Conservation (phyloP, 2,329 filamentous ascomycete genomes). For the Colletotrichum sp. region DNA sequence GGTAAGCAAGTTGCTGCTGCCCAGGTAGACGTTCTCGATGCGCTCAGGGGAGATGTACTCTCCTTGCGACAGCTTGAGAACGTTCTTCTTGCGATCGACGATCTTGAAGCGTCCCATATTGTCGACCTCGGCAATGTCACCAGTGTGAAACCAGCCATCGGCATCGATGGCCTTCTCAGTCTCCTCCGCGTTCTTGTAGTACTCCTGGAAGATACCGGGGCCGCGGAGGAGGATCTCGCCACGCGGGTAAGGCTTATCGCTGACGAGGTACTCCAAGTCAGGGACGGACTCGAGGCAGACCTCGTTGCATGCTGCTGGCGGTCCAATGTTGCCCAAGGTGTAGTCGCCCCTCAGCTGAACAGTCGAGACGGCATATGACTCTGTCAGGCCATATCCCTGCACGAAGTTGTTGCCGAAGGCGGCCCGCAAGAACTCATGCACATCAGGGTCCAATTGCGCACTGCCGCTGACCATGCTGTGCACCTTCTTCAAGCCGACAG, state of each 20-base stretch:
- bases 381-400: conserved; percentile 94
- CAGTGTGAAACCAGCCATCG: conserved; percentile 97
- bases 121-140: conserved; percentile 89
- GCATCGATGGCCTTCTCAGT: conserved; percentile 80
- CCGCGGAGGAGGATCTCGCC: conserved; percentile 89
- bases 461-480: conserved; percentile 84
- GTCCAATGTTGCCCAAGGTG: conserved; percentile 80
- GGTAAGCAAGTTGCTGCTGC: conserved; percentile 76
- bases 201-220: conserved; percentile 80
- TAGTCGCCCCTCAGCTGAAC: conserved; percentile 76
- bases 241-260: conserved; percentile 87
- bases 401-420: conserved; percentile 79
- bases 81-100: conserved; percentile 97
- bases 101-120: conserved; percentile 86
- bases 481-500: conserved; percentile 77
- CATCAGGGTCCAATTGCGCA: conserved; percentile 84
- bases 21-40: conserved; percentile 92
- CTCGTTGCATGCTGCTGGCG: conserved; percentile 70
- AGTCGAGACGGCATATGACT: conserved; percentile 81
- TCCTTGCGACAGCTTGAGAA: conserved; percentile 97
- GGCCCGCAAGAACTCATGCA: conserved; percentile 88
- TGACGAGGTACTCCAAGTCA: conserved; percentile 89
- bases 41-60: conserved; percentile 98
- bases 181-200: conserved; percentile 89
- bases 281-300: conserved; percentile 84